Evolutionary conservation across 208 protist species (phyloP), one percentile per base, ranked within the genome.

Genomic region (Tetramitus jugosus): DNA sequence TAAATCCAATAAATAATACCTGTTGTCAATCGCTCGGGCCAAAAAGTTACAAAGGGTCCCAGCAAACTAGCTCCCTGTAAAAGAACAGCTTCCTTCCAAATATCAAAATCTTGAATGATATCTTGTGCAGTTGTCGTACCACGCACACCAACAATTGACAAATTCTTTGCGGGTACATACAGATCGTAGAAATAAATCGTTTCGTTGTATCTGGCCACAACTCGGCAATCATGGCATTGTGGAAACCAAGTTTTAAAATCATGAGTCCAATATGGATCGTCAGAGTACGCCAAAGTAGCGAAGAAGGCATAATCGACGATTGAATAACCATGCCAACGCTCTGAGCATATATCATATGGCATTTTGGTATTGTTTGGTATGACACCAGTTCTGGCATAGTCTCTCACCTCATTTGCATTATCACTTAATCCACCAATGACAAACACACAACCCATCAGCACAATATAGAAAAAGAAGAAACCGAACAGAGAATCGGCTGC

Each of bases 91-190:
- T 71, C 64, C 14, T 71, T 71, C 64, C 64, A 71, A 35, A 71
- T 39, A 71, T 71, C 64, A 35, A 71, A 71, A 71, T 71, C 64
- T 49, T 71, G 64, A 33, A 71, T 39, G 0, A 71, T 26, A 71
- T 71, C 64, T 33, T 14, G 0, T 49, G 39, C 20, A 49, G 33
- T 49, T 0, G 4, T 29, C 0, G 64, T 71, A 29, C 64, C 64
- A n/a, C 64, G 35, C 6, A 71, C 64, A 14, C 39, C 17, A 33
- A 71, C 49, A 40, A 71, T 71, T 4, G 39, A 49, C 20, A 71
- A 71, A 46, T 71, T 71, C n/a, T 71, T 71, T 2, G 35, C 31
- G n/a, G 64, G 39, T 14, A 49, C 20, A 33, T 71, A 49, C 4
- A 71, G 29, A 49, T 71, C 64, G 31, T 35, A 71, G 29, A 71